Evolutionary conservation across 805 yeast genomes (phyloP).

Genomic region (Blastobotrys chiropterorum): DNA sequence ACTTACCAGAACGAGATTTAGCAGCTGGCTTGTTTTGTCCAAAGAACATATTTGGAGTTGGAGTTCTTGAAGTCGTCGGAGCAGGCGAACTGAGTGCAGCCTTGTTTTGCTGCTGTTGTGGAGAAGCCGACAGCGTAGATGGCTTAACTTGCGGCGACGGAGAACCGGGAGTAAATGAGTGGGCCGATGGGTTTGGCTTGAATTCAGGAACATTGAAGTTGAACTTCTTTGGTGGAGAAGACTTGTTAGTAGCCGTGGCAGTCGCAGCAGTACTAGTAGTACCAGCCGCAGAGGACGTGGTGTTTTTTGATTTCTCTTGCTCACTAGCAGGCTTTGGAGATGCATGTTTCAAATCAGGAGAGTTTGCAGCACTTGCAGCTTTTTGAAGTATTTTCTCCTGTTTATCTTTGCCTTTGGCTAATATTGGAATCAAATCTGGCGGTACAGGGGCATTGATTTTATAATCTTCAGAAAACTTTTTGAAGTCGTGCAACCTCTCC

Average conservation of each 20-base stretch:
- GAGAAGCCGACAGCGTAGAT: slow-evolving; percentile 18
- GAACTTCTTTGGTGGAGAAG: slow-evolving; percentile 37
- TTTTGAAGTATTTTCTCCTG: slow-evolving; percentile 50
- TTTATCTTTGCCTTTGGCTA: slow-evolving; percentile 60
- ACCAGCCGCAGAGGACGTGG: slow-evolving; percentile 4
- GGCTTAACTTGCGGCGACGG: slow-evolving; percentile 11
- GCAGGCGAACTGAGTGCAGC: slow-evolving; percentile 6
- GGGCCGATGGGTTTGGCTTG: slow-evolving; percentile 65
- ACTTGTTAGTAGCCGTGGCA: slow-evolving; percentile 2
- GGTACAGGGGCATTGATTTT: slow-evolving; percentile 56
- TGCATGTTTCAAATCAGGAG: slow-evolving; percentile 7
- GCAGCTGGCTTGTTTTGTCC: slow-evolving; percentile 34
- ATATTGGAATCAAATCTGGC: slow-evolving; percentile 58
- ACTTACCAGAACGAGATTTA: slow-evolving; percentile 34
- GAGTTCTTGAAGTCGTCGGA: neutral
- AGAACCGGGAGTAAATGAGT: slow-evolving; percentile 39
- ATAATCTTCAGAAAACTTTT: slow-evolving; percentile 75
- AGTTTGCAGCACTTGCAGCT: slow-evolving; percentile 6
- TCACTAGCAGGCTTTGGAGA: slow-evolving; percentile 4
- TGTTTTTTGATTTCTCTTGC: slow-evolving; percentile 3
- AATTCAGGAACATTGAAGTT: slow-evolving; percentile 56
- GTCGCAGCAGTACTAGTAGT: slow-evolving; percentile 11
- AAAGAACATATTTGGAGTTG: slow-evolving; percentile 31
- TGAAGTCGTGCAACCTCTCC: slow-evolving; percentile 39
- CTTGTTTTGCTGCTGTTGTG: slow-evolving; percentile 18